Evolutionary conservation across 2,329 filamentous ascomycete species (phyloP), one percentile per base, ranked within the genome.

Genomic region (Aspergillus carbonarius): DNA sequence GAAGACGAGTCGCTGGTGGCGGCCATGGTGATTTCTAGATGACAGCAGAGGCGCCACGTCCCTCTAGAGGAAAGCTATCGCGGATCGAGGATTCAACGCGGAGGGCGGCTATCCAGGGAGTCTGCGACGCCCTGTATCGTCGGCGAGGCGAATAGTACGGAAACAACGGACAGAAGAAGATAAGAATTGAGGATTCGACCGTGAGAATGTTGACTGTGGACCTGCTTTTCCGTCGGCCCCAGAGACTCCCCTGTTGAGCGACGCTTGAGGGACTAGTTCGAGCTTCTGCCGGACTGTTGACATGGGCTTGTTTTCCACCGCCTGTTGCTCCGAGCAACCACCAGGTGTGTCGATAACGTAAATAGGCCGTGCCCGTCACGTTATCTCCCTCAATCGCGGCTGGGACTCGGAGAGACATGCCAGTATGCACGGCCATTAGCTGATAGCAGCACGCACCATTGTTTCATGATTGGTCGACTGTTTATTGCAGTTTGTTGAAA

Each of bases 1-100:
- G 80, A 82, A 18, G 80, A 81, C 61, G 79, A 76, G 64, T 78
- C 78, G 61, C 73, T 76, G 50, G 74, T 65, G 58, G 72, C 68
- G 61, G 74, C 71, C 79, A 81, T 81, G 34, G 39, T 72, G 66
- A 55, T 57, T 47, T 15, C 15, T 47, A 13, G 25, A 30, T 54
- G 37, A 54, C 51, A 40, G 37, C 51, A 44, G 35, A 54, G 51
- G 51, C 51, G 51, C 39, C 30, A 62, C 55, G 55, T 64, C 61
- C 62, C 60, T 61, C 66, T 65, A 61, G 62, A 52, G 61, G 61
- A 58, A 60, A 63, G 39, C 52, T 59, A 61, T 59, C 23, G 53
- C 48, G 30, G 55, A 44, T 32, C n/a, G 25, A 48, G 46, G 13
- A 32, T 50, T 59, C 34, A 47, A 52, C 50, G 58, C 20, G 60